Evolutionary conservation across 2,329 filamentous ascomycete species (phyloP).

Genomic region (Pleoardoris graminearum): DNA sequence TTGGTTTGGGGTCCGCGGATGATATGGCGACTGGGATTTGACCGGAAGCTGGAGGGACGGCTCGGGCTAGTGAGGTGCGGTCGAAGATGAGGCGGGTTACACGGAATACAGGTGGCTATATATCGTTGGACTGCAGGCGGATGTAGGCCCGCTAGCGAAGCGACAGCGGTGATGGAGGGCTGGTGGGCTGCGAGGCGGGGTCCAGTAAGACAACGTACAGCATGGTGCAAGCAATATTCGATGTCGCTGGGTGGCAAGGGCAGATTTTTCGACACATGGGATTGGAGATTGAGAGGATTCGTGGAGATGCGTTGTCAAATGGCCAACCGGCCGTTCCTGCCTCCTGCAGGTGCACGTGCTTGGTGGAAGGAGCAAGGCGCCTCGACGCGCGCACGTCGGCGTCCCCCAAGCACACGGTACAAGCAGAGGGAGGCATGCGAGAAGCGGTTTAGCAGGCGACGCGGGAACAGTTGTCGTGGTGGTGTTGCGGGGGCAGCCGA

Average conservation of each 20-base stretch:
- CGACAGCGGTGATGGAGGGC: conserved; percentile 25
- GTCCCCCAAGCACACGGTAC: background rate
- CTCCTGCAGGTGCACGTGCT: conserved; percentile 21
- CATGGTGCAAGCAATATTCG: conserved; percentile 11
- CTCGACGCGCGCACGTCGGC: background rate
- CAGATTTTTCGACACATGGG: conserved; percentile 24
- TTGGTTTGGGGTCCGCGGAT: conserved; percentile 1
- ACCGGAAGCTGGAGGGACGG: conserved; percentile 27
- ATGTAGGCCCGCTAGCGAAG: conserved; percentile 22
- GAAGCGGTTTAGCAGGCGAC: conserved; percentile 18
- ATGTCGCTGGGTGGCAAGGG: conserved; percentile 27
- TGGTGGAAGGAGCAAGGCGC: conserved; percentile 30
- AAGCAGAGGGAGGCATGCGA: conserved; percentile 13
- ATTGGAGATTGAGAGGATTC: conserved; percentile 36
- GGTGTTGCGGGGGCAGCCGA: conserved; percentile 13
- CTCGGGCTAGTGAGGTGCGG: conserved; percentile 18
- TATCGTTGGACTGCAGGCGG: conserved; percentile 31
- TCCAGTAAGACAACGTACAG: conserved; percentile 26
- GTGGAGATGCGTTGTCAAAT: conserved; percentile 28
- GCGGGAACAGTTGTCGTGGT: conserved; percentile 17
- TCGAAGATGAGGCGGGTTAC: conserved; percentile 33
- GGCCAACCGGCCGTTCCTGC: conserved; percentile 36
- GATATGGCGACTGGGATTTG: conserved; percentile 10
- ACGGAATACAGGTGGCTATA: conserved; percentile 41
- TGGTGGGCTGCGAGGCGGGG: conserved; percentile 25